Conservation (phyloP, 176 grass and related monocot species). For the Oryza nivara region DNA sequence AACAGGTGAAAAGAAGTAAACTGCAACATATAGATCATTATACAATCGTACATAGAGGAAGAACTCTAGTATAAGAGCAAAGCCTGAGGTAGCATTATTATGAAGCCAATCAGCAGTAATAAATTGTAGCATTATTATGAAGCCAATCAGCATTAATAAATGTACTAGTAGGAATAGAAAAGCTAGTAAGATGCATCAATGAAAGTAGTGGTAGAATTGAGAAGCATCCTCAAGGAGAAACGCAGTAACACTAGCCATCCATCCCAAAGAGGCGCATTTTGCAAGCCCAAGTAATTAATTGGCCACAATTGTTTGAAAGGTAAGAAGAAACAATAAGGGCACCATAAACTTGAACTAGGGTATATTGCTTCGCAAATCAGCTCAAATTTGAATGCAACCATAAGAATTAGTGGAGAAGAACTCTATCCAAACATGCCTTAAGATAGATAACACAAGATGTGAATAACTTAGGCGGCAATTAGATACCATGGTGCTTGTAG, state of each 20-base stretch:
- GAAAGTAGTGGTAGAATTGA: too few relatives aligned
- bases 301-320: slow-evolving; percentile 20
- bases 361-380: neutral
- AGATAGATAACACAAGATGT: too few relatives aligned
- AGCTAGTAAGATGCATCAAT: too few relatives aligned
- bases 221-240: too few relatives aligned
- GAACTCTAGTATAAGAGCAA: neutral
- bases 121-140: neutral
- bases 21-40: too few relatives aligned
- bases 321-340: neutral
- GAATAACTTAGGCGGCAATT: too few relatives aligned
- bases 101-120: neutral
- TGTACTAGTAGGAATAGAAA: neutral
- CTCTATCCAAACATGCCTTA: too few relatives aligned
- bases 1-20: too few relatives aligned
- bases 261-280: neutral
- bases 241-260: neutral
- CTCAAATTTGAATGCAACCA: too few relatives aligned
- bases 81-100: neutral
- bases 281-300: slow-evolving; percentile 23
- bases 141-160: neutral
- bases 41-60: too few relatives aligned
- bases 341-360: neutral
- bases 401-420: too few relatives aligned
- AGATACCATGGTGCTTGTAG: too few relatives aligned